A percentile compares a stretch with the other conserved stretches of the same genome.
phyloP scores from a whole-genome alignment of 768 basidiomycete species.

The Suillus americanus region DNA sequence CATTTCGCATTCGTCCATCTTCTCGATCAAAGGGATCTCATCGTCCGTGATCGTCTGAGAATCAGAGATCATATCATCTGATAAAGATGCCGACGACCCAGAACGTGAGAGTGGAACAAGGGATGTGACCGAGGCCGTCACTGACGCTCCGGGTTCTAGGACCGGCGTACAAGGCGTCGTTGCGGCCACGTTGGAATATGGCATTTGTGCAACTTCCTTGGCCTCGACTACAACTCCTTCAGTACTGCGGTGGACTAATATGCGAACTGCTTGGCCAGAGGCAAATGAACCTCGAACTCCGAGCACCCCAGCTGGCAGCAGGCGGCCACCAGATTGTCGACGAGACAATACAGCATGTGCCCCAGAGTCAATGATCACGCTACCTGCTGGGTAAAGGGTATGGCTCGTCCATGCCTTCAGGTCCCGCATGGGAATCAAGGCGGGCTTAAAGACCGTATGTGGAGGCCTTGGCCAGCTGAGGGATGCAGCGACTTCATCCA shows the following conservation, averaged over 20 bases:
- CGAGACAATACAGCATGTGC: slow-evolving; percentile 85
- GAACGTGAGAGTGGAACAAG: slow-evolving; percentile 45
- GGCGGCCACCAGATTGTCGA: slow-evolving; percentile 83
- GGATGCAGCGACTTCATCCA: slow-evolving; percentile 23
- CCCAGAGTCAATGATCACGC: slow-evolving; percentile 84
- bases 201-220: slow-evolving; percentile 27
- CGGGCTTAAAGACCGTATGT: slow-evolving; percentile 87
- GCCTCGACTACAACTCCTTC: slow-evolving; percentile 20
- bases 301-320: slow-evolving; percentile 90
- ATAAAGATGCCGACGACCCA: slow-evolving; percentile 34
- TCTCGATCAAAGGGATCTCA: slow-evolving; percentile 27
- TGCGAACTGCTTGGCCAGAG: slow-evolving; percentile 89
- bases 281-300: slow-evolving; percentile 89
- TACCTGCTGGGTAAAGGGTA: slow-evolving; percentile 86
- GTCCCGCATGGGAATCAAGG: slow-evolving; percentile 70
- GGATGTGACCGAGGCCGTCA: slow-evolving; percentile 46
- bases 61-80: slow-evolving; percentile 25
- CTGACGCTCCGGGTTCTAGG: slow-evolving; percentile 39
- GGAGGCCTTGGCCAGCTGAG: slow-evolving; percentile 53
- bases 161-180: slow-evolving; percentile 43
- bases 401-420: slow-evolving; percentile 98
- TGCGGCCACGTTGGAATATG: slow-evolving; percentile 43
- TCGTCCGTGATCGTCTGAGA: slow-evolving; percentile 30
- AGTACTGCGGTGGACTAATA: slow-evolving; percentile 54
- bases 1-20: slow-evolving; percentile 42